phyloP scores from a whole-genome alignment of 441 rosid genomes.

The Populus hybrid region DNA sequence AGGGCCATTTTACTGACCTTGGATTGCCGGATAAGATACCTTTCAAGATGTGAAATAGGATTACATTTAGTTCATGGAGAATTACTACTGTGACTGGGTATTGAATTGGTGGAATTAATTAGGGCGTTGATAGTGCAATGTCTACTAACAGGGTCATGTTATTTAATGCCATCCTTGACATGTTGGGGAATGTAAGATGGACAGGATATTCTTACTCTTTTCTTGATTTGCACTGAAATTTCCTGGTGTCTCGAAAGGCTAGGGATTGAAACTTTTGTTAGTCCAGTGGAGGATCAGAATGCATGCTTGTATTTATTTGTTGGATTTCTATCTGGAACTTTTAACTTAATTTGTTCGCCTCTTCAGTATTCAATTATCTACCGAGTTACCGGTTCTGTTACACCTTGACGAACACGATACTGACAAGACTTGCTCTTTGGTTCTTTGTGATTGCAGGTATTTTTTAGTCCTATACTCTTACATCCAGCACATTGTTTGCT shows the following conservation, averaged over 20 bases:
- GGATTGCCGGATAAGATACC: neutral
- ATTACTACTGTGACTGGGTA: neutral
- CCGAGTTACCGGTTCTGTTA: neutral
- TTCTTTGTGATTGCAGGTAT: conserved; percentile 31
- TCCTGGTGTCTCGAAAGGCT: neutral
- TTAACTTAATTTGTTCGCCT: neutral
- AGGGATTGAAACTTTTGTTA: neutral
- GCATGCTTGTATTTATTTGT: neutral
- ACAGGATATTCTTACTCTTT: neutral
- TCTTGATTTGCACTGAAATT: neutral
- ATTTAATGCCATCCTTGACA: neutral
- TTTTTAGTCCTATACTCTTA: neutral
- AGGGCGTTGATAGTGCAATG: neutral
- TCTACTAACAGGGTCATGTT: neutral
- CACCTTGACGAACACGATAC: neutral
- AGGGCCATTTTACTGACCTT: neutral
- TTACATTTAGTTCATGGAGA: neutral
- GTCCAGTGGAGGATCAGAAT: neutral
- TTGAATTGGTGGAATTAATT: neutral
- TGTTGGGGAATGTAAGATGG: neutral
- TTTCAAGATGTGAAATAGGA: neutral
- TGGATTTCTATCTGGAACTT: neutral
- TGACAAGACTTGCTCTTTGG: neutral
- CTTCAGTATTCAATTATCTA: neutral
- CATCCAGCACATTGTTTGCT: conserved; percentile 17